Base-by-base conservation (phyloP, 805 yeast species). In the Hanseniaspora singularis region DNA sequence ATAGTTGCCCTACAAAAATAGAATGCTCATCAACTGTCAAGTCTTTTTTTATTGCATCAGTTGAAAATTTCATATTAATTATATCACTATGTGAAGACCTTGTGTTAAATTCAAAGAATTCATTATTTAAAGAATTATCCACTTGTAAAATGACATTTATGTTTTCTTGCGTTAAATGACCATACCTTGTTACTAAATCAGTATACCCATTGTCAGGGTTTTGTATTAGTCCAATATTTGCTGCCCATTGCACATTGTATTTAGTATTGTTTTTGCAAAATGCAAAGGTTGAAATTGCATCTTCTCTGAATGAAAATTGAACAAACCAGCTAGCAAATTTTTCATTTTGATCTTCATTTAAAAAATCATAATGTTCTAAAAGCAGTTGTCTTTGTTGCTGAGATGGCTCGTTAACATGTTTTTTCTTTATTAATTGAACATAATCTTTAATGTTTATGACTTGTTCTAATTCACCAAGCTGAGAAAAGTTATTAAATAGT, bases 241-340 rank as follows among this genome's bases (percentile, higher is more conserved):
- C 88, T 0, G 92, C 86, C 95, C 95, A 85, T 55, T 81, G 86
- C 36, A 80, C 81, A 37, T 64, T 64, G 71, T 77, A 76, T n/a
- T 64, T 62, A 7, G 68, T 64, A 38, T 71, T 72, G 12, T 71
- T 68, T 53, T 80, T 72, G 51, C 81, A 66, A 54, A 71, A 73
- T 2, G 92, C 87, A 66, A 74, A 85, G 0, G 94, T 94, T 56
- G 82, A 71, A 38, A 84, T 82, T 11, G 95, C 95, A 61, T 86
- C 95, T 59, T 83, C 94, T 38, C 95, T 73, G 59, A 73, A 84
- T 1, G 77, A 81, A 64, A 77, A 85, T 57, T 81, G 81, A 52
- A 78, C 73, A 57, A 79, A 84, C 94, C 94, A 86, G 23, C 71
- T 68, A 56, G 51, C 58, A 49, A 52, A 63, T 49, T 56, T 53